Base-by-base conservation (phyloP, 257 asterid species). In the Cynanchum wilfordii region DNA sequence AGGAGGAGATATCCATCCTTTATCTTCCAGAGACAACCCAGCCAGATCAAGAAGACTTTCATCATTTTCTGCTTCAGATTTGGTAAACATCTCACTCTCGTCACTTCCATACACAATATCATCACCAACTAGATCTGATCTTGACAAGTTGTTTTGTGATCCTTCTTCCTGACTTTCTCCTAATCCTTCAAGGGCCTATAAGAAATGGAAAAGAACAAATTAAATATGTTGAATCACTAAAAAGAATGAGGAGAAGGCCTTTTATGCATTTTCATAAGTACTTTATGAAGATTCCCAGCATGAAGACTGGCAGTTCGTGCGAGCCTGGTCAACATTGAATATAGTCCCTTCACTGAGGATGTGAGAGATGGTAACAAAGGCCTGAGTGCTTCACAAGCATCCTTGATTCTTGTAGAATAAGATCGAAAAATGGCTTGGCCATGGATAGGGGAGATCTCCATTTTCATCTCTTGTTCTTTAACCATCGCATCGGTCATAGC, bases 221-320 rank as follows among this genome's bases (percentile, higher is more conserved):
- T 47, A 22, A 66, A 16, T 69, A 68, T 19, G 42, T 77, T 8
- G 20, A 72, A 15, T 42, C 50, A 50, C 40, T 55, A 66, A 47
- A 7, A 30, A 22, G 57, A 1, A 38, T 5, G 30, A 33, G 59
- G 30, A 19, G 19, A 10, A 69, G 8, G 22, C 24, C 52, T 55
- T 66, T 59, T 66, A 24, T 2, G 29, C 66, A 50, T 52, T 63
- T 63, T 19, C 33, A 0, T 38, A 16, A 70, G 86, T 87, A 95
- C 99, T 81, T 95, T 95, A 82, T 95, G 98, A 78, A 95, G 98
- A 84, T 95, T 95, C 75, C 99, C 99, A 22, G 99, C 97, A 83
- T 95, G 99, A 81, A 91, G 87, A 88, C 97, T 79, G 25, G 99
- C 97, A 70, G 99, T 85, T 84, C 86, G 88, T 64, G 98, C 99